A percentile compares a stretch with the other conserved stretches of the same genome.
phyloP scores from a whole-genome alignment of 1,284 basidiomycete species.

The Puccinia hordei region DNA sequence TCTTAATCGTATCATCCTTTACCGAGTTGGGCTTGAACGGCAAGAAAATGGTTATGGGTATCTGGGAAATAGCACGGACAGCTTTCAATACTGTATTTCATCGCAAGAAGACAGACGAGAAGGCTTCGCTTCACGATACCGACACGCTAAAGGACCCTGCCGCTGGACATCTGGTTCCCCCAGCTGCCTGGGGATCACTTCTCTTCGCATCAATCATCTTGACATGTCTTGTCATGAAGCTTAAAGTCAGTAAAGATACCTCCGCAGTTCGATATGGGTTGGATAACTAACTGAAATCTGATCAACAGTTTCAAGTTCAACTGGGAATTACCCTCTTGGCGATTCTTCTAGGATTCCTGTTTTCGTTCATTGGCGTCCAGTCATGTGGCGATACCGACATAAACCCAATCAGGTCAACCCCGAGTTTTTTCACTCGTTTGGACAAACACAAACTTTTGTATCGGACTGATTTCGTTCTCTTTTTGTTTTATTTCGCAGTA shows the following conservation, averaged over 20 bases:
- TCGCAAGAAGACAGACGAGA: conserved; percentile 58
- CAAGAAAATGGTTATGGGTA: conserved; percentile 56
- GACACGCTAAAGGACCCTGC: conserved; percentile 60
- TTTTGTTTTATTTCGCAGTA: conserved; percentile 52
- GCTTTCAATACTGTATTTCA: conserved; percentile 53
- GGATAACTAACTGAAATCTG: not conserved
- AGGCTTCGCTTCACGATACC: conserved; percentile 52
- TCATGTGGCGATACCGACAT: conserved; percentile 65
- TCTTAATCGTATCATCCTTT: conserved; percentile 60
- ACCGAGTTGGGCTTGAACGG: conserved; percentile 58
- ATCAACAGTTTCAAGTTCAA: conserved; percentile 56
- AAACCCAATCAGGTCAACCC: conserved; percentile 64
- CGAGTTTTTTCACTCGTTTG: not conserved
- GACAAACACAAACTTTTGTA: not conserved
- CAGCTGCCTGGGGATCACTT: conserved; percentile 66
- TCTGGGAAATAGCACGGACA: conserved; percentile 54
- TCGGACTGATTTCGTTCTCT: not conserved
- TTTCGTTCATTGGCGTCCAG: conserved; percentile 72
- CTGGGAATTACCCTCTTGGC: conserved; percentile 62
- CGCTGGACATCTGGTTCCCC: conserved; percentile 66
- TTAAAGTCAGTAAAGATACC: conserved; percentile 61
- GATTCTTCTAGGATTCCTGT: conserved; percentile 65
- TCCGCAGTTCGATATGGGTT: conserved; percentile 58
- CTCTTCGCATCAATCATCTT: conserved; percentile 64
- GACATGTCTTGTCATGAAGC: conserved; percentile 63